Evolutionary conservation across 2,329 filamentous ascomycete species (phyloP).

Genomic region (Lachnellula willkommii): DNA sequence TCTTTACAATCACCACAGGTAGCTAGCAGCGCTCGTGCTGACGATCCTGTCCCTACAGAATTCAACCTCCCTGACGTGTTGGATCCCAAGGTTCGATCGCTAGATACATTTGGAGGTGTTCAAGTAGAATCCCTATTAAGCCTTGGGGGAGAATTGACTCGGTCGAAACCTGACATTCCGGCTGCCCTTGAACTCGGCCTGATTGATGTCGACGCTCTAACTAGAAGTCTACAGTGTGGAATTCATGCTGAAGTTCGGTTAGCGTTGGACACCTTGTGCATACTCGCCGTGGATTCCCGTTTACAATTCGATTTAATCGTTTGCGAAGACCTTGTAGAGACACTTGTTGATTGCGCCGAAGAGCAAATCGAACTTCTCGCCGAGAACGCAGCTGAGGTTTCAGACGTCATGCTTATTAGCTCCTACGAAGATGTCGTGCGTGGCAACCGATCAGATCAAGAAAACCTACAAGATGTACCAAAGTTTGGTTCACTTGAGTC

Average conservation of each 20-base stretch:
- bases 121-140: conserved; percentile 60
- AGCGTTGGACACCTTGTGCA: conserved; percentile 77
- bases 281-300: conserved; percentile 54
- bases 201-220: conserved; percentile 86
- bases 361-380: conserved; percentile 80
- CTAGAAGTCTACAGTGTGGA: conserved; percentile 82
- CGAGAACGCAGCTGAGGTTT: conserved; percentile 78
- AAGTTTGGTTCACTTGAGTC: conserved; percentile 73
- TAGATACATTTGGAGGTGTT: conserved; percentile 65
- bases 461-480: conserved; percentile 65
- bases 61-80: conserved; percentile 38
- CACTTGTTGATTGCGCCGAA: conserved; percentile 84
- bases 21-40: conserved; percentile 4
- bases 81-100: conserved; percentile 48
- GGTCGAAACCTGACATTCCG: conserved; percentile 70
- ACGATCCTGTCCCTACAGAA: conserved; percentile 14
- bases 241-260: conserved; percentile 85
- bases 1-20: conserved; percentile 26
- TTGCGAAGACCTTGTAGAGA: conserved; percentile 85
- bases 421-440: conserved; percentile 85
- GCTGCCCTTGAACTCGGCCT: conserved; percentile 72
- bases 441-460: conserved; percentile 68
- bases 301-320: conserved; percentile 61
- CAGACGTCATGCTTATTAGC: conserved; percentile 75
- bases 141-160: conserved; percentile 54